Percentiles rank a stretch among this genome's conserved stretches.
phyloP scores from a whole-genome alignment of 2,329 filamentous ascomycete genomes.

The Epichloe festucae region DNA sequence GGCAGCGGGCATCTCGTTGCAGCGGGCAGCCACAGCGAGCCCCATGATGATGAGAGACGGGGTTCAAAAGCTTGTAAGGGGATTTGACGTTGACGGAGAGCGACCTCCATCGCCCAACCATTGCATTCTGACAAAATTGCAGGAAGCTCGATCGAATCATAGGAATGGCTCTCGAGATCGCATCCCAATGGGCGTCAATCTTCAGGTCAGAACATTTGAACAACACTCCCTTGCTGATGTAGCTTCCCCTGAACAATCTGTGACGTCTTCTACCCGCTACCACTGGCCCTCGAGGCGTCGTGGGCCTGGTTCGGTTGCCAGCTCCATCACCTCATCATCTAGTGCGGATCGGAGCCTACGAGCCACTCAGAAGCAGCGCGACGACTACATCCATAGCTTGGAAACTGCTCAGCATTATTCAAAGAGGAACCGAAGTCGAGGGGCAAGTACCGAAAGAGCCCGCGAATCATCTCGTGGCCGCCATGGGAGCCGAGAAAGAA shows the following conservation, averaged over 20 bases:
- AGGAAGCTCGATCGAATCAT: constrained; percentile 41
- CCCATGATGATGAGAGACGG: constrained; percentile 48
- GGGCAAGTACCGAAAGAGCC: constrained; percentile 35
- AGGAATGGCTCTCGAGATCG: constrained; percentile 64
- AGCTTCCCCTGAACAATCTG: constrained; percentile 45
- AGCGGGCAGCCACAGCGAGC: constrained; percentile 54
- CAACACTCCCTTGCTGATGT: constrained; percentile 37
- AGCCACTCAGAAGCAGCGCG: constrained; percentile 47
- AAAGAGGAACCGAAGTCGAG: constrained; percentile 40
- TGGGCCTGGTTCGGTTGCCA: constrained; percentile 41
- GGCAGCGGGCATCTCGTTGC: constrained; percentile 33
- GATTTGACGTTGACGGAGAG: constrained; percentile 20
- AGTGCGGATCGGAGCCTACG: constrained; percentile 38
- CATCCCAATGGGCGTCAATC: constrained; percentile 55
- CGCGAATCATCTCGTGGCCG: constrained; percentile 31
- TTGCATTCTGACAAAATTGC: constrained; percentile 48
- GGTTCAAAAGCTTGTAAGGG: constrained; percentile 22
- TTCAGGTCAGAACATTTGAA: constrained; percentile 51
- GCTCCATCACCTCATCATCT: constrained; percentile 44
- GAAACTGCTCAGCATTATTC: constrained; percentile 60
- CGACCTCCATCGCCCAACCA: constrained; percentile 50
- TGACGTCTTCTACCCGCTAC: constrained; percentile 38
- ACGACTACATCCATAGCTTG: constrained; percentile 77
- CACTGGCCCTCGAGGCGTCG: constrained; percentile 42
- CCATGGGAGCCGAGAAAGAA: constrained; percentile 34